These are phyloP conservation scores for Syncephalastrum racemosum DNA, from an alignment of 371 early-diverging fungal species.

Conservation along the genomic window DNA sequence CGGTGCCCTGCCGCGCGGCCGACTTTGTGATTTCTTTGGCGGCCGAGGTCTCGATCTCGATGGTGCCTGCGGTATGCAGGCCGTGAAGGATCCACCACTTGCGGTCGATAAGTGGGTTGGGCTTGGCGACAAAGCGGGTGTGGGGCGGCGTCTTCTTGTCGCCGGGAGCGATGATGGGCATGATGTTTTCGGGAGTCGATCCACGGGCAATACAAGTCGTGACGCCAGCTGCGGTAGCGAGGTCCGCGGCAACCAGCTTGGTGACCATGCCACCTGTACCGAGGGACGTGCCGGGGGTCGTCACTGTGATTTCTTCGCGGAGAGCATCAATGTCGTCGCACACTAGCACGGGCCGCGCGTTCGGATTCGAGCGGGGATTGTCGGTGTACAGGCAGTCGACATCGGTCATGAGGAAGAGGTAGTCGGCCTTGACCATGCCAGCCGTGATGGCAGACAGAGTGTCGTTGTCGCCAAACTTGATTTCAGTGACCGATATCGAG, in stretches of 20 bases:
- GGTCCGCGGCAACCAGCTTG: conserved; percentile 94
- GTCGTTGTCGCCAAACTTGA: conserved; percentile 97
- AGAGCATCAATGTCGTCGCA: conserved; percentile 83
- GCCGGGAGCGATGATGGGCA: conserved; percentile 69
- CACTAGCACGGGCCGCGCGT: conserved; percentile 77
- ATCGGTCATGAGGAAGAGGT: conserved; percentile 93
- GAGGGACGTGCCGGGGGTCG: conserved; percentile 82
- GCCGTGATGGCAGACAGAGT: conserved; percentile 93
- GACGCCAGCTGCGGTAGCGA: conserved; percentile 92
- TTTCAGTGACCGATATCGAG: conserved; percentile 70
- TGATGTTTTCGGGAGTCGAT: conserved; percentile 71
- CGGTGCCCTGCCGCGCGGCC: conserved; percentile 29
- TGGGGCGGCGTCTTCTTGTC: conserved; percentile 48
- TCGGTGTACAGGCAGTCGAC: conserved; percentile 97
- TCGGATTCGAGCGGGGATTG: conserved; percentile 90
- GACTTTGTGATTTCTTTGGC: conserved; percentile 65
- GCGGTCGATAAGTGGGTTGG: conserved; percentile 77
- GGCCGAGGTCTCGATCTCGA: conserved; percentile 77
- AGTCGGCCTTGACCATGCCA: conserved; percentile 95
- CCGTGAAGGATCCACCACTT: conserved; percentile 96
- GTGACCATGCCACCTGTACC: conserved; percentile 98
- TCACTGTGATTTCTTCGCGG: conserved; percentile 64
- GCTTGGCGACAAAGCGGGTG: conserved; percentile 78
- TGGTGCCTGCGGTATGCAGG: conserved; percentile 77
- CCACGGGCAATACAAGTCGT: conserved; percentile 85